phyloP scores from a whole-genome alignment of 495 filamentous ascomycete genomes.

The Cladorrhinum samala region DNA sequence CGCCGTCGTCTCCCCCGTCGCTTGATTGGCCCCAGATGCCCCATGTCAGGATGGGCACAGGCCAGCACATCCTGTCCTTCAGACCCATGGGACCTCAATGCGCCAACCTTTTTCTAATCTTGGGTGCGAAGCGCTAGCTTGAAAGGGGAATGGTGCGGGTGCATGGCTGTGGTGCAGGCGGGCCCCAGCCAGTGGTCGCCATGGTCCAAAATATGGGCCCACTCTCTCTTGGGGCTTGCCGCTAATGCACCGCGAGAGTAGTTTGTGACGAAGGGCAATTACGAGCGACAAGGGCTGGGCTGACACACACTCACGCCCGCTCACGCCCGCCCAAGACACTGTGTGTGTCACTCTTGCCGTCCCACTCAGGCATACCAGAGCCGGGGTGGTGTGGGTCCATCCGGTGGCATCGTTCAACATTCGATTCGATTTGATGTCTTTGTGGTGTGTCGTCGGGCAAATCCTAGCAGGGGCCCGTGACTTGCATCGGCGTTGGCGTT shows the following conservation, averaged over 20 bases:
- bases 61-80: slow-evolving; percentile 23
- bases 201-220: slow-evolving; percentile 18
- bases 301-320: slow-evolving; percentile 26
- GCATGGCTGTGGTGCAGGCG: slow-evolving; percentile 14
- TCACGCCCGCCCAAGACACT: slow-evolving; percentile 12
- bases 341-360: slow-evolving; percentile 24
- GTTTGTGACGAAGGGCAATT: slow-evolving; percentile 30
- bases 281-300: slow-evolving; percentile 27
- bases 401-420: too few species aligned
- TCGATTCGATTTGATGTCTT: too few species aligned
- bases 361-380: too few species aligned
- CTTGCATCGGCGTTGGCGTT: too few species aligned
- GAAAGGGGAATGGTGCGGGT: slow-evolving; percentile 20
- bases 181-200: slow-evolving; percentile 9
- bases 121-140: slow-evolving; percentile 24
- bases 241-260: slow-evolving; percentile 25
- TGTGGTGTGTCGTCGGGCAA: too few species aligned
- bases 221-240: slow-evolving; percentile 20
- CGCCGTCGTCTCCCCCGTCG: slow-evolving; percentile 12
- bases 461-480: not conserved
- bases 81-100: slow-evolving; percentile 25
- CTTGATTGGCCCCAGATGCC: slow-evolving; percentile 26
- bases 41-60: slow-evolving; percentile 29
- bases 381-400: too few species aligned
- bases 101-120: slow-evolving; percentile 32